These are phyloP conservation scores for Metarhizium anisopliae DNA, from an alignment of 2,329 filamentous ascomycete species.

Conservation along the genomic window DNA sequence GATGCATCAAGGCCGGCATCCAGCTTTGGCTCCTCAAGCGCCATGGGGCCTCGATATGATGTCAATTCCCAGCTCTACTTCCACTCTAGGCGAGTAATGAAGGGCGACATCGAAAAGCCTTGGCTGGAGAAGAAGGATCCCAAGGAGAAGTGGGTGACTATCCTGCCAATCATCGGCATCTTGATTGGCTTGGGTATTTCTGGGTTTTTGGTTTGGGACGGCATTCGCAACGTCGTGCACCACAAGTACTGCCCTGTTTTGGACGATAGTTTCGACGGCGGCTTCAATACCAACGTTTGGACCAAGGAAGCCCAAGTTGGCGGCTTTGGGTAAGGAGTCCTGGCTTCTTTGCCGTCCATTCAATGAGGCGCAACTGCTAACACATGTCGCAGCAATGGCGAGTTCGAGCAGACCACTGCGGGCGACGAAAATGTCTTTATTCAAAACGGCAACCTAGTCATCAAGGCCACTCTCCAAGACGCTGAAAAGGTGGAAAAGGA, in stretches of 20 bases:
- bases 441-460: slow-evolving; percentile 57
- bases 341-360: no score
- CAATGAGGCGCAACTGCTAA: neutral
- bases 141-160: slow-evolving; percentile 79
- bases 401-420: slow-evolving; percentile 70
- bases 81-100: slow-evolving; percentile 62
- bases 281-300: slow-evolving; percentile 55
- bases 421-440: slow-evolving; percentile 68
- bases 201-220: slow-evolving; percentile 68
- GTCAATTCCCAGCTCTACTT: slow-evolving; percentile 51
- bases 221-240: slow-evolving; percentile 59
- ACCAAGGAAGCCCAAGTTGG: slow-evolving; percentile 66
- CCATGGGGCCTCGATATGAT: slow-evolving; percentile 25
- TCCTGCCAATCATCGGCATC: slow-evolving; percentile 67
- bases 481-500: slow-evolving; percentile 54
- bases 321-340: slow-evolving; percentile 58
- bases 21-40: slow-evolving; percentile 37
- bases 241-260: slow-evolving; percentile 66
- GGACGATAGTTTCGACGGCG: slow-evolving; percentile 54
- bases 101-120: slow-evolving; percentile 66
- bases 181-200: slow-evolving; percentile 58
- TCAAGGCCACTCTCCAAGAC: slow-evolving; percentile 73
- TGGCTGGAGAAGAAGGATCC: slow-evolving; percentile 68
- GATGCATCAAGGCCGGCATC: slow-evolving; percentile 36
- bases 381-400: slow-evolving; percentile 52